phyloP scores from a whole-genome alignment of 2,329 filamentous ascomycete genomes.

The Aspergillus cejpii region DNA sequence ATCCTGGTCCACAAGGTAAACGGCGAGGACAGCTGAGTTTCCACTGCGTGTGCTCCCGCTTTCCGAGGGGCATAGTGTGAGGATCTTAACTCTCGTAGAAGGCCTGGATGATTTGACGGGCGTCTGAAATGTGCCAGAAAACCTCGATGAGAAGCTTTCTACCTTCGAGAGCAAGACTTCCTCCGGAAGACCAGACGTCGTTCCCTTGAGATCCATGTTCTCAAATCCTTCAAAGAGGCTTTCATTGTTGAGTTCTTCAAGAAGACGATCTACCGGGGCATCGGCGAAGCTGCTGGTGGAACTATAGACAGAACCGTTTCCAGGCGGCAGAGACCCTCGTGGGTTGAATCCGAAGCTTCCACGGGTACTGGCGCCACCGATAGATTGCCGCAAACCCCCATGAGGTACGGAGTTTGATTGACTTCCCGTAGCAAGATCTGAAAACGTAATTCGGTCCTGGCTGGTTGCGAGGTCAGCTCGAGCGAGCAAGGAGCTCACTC shows the following conservation, averaged over 20 bases:
- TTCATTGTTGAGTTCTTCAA: constrained; percentile 60
- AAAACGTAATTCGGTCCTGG: constrained; percentile 72
- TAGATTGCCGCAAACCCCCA: constrained; percentile 59
- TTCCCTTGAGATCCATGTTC: constrained; percentile 65
- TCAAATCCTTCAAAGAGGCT: constrained; percentile 62
- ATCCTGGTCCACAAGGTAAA: constrained; percentile 64
- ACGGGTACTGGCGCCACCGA: constrained; percentile 60
- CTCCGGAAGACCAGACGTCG: constrained; percentile 63
- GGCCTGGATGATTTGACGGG: constrained; percentile 20
- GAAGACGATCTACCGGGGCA: constrained; percentile 60
- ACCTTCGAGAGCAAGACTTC: constrained; percentile 68
- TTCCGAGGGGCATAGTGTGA: constrained; percentile 52
- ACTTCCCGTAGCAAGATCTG: constrained; percentile 56
- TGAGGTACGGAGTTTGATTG: constrained; percentile 32
- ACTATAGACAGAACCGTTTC: constrained; percentile 42
- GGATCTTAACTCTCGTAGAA: constrained; percentile 45
- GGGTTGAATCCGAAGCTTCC: constrained; percentile 52
- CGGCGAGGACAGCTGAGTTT: constrained; percentile 30
- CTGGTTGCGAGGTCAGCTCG: constrained; percentile 79
- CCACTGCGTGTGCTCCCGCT: constrained; percentile 27
- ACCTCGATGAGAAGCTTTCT: constrained; percentile 58
- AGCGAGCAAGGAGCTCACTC: constrained; percentile 86
- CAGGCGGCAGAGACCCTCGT: constrained; percentile 51
- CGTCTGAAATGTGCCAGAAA: constrained; percentile 27
- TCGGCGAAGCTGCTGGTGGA: constrained; percentile 59